Evolutionary conservation across 305 asterid species (phyloP).

Genomic region (Rubia peregrina): DNA sequence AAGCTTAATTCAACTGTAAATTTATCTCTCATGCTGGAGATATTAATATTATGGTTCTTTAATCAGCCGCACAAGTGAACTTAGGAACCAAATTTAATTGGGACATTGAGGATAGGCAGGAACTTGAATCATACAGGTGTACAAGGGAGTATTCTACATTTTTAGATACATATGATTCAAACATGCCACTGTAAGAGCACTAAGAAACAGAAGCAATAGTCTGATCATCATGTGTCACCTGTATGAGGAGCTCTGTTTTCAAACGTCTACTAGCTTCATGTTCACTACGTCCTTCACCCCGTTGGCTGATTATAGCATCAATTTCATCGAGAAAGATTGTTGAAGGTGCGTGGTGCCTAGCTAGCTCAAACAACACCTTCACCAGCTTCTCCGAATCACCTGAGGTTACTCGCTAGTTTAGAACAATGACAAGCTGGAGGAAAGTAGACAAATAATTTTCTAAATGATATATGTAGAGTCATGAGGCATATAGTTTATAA

Average conservation of each 20-base stretch:
- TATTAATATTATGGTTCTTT: background rate
- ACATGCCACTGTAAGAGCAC: background rate
- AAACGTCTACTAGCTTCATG: constrained; percentile 98
- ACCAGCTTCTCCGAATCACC: constrained; percentile 97
- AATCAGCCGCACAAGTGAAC: background rate
- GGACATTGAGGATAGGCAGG: background rate
- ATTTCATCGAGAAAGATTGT: constrained; percentile 96
- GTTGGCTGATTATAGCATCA: constrained; percentile 93
- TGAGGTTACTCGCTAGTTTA: constrained; percentile 26
- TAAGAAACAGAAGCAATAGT: background rate
- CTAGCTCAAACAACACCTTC: constrained; percentile 90
- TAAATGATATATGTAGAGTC: constrained; percentile 1
- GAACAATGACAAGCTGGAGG: background rate
- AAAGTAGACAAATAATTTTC: background rate
- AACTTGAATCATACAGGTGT: background rate
- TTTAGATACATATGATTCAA: background rate
- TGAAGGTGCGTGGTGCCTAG: constrained; percentile 96
- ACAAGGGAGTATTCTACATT: background rate
- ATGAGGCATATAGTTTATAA: background rate
- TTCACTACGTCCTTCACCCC: constrained; percentile 95
- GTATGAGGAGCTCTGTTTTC: constrained; percentile 91
- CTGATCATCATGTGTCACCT: constrained; percentile 42
- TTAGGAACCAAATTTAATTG: background rate
- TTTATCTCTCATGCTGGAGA: background rate
- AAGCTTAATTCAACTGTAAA: background rate